Conservation (phyloP, 1,139 yeast genomes). For the Meyerozyma guilliermondii region DNA sequence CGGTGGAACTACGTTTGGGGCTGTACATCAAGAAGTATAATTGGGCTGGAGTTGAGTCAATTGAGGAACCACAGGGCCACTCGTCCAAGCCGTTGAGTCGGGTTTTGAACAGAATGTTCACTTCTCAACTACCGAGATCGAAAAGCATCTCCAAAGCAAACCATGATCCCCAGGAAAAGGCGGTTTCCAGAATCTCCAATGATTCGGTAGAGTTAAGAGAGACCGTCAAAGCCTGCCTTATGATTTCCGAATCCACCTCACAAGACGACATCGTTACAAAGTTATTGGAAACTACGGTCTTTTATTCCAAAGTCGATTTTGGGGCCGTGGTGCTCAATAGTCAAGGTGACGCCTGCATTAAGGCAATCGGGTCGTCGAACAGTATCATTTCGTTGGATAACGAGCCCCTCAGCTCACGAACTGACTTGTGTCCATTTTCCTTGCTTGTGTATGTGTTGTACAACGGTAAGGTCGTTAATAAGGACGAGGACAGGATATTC, state of each 20-base stretch:
- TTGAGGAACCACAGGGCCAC: neutral
- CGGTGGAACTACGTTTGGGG: constrained; percentile 14
- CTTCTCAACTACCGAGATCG: neutral
- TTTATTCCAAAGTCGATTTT: constrained; percentile 40
- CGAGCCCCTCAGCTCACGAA: constrained; percentile 38
- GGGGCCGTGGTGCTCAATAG: constrained; percentile 40
- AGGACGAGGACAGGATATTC: constrained; percentile 31
- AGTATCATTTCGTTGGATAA: constrained; percentile 30
- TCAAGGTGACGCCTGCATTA: constrained; percentile 32
- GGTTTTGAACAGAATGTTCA: neutral
- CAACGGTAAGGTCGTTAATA: constrained; percentile 33
- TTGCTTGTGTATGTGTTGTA: constrained; percentile 36
- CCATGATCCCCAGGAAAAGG: neutral
- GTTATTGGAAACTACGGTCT: constrained; percentile 37
- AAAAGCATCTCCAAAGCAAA: neutral
- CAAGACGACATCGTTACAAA: constrained; percentile 34
- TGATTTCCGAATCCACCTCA: constrained; percentile 44
- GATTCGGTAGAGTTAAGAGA: constrained; percentile 16
- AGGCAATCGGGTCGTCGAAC: constrained; percentile 40
- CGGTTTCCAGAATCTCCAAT: neutral
- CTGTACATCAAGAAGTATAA: constrained; percentile 17
- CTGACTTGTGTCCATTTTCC: constrained; percentile 43
- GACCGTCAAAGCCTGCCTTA: constrained; percentile 42
- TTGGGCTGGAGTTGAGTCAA: constrained; percentile 29
- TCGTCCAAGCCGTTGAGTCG: neutral